phyloP scores from a whole-genome alignment of 139 green algal genomes.

The Chlamydomonas asymmetrica region DNA sequence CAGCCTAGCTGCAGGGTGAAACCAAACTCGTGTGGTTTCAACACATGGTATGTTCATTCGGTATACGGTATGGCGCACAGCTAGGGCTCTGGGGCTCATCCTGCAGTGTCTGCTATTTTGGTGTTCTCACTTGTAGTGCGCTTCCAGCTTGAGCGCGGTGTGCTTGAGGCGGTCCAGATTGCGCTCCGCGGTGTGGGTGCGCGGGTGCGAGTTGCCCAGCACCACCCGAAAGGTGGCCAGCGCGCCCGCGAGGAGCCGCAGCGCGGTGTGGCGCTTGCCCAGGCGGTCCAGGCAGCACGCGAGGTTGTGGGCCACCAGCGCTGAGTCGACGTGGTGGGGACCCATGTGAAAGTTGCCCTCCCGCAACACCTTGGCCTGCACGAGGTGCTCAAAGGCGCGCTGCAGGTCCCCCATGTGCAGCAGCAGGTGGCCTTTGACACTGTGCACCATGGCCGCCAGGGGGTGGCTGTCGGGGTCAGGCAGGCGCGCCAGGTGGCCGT shows the following conservation, averaged over 20 bases:
- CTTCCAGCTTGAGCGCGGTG: conserved; percentile 34
- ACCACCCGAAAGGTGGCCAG: conserved; percentile 26
- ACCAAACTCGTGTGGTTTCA: too few species aligned
- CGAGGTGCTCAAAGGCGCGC: conserved; percentile 44
- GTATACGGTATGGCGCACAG: too few species aligned
- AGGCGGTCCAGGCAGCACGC: conserved; percentile 51
- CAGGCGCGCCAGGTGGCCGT: conserved; percentile 23
- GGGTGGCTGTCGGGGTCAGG: conserved; percentile 35
- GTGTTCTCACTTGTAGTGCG: conserved; percentile 15
- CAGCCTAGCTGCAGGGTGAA: too few species aligned
- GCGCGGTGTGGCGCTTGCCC: conserved; percentile 43
- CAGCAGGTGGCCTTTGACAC: conserved; percentile 36
- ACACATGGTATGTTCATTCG: too few species aligned
- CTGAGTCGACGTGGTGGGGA: conserved; percentile 48
- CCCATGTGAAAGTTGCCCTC: conserved; percentile 35
- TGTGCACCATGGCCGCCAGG: conserved; percentile 38
- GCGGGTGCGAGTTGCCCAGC: conserved; percentile 39
- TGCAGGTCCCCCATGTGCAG: conserved; percentile 35
- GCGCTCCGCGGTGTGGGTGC: conserved; percentile 34
- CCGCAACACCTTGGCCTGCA: conserved; percentile 38
- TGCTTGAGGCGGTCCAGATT: conserved; percentile 44
- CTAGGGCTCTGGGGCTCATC: too few species aligned
- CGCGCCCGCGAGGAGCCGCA: conserved; percentile 42
- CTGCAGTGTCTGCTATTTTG: too few species aligned
- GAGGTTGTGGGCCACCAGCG: conserved; percentile 55